phyloP scores from a whole-genome alignment of 1,139 yeast genomes.

The Wickerhamomyces sp. region DNA sequence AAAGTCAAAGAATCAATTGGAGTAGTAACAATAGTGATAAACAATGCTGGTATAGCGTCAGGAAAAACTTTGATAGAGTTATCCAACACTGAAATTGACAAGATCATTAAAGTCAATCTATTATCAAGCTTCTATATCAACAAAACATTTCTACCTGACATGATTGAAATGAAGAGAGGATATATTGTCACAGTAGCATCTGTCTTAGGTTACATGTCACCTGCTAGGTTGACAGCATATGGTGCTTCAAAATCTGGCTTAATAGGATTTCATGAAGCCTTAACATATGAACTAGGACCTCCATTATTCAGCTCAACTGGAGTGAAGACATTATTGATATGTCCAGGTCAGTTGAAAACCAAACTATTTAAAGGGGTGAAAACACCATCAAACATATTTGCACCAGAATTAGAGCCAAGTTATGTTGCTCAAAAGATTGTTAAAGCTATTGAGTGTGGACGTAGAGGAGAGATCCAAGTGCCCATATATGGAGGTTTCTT shows the following conservation, averaged over 20 bases:
- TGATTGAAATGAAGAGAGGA: conserved; percentile 63
- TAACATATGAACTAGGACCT: conserved; percentile 67
- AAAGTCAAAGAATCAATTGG: conserved; percentile 47
- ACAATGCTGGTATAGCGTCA: conserved; percentile 75
- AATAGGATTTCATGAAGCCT: conserved; percentile 77
- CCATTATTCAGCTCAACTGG: conserved; percentile 33
- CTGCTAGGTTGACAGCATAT: conserved; percentile 73
- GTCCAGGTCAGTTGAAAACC: conserved; percentile 85
- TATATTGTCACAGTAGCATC: conserved; percentile 79
- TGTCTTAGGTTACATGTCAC: conserved; percentile 78
- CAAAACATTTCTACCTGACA: conserved; percentile 66
- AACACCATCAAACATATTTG: conserved; percentile 70
- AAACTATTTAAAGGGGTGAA: conserved; percentile 63
- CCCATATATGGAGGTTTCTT: conserved; percentile 75
- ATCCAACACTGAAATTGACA: conserved; percentile 53
- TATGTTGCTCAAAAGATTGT: conserved; percentile 59
- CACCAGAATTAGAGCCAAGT: conserved; percentile 74
- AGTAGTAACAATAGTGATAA: conserved; percentile 58
- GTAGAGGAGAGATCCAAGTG: conserved; percentile 61
- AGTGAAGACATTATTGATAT: conserved; percentile 67
- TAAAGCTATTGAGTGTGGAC: conserved; percentile 54
- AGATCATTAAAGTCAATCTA: conserved; percentile 60
- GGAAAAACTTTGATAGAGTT: conserved; percentile 56
- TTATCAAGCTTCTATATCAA: conserved; percentile 66
- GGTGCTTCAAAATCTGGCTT: conserved; percentile 90